A percentile compares a stretch with the other conserved stretches of the same genome.
Evolutionary conservation across 352 stramenopile species (phyloP).

Genomic region (Bremia lactucae): DNA sequence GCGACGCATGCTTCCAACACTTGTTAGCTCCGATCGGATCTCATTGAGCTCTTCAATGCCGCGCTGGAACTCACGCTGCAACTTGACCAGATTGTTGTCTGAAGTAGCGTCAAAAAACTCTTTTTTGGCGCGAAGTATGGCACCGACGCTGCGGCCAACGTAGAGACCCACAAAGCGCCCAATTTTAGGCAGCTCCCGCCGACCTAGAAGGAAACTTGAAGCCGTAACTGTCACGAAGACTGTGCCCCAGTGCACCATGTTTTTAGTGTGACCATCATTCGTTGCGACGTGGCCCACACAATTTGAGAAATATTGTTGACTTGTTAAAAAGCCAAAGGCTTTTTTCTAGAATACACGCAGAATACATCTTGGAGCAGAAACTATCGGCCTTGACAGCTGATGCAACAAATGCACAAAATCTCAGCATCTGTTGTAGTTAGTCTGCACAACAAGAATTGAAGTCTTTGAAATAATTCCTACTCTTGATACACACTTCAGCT

Average conservation of each 20-base stretch:
- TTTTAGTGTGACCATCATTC: too few species aligned
- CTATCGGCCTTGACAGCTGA: too few species aligned
- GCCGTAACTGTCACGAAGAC: constrained; percentile 58
- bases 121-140: constrained; percentile 67
- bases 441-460: too few species aligned
- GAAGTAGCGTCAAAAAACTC: constrained; percentile 79
- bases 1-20: constrained; percentile 48
- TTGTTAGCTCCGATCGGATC: constrained; percentile 67
- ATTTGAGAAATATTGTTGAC: too few species aligned
- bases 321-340: too few species aligned
- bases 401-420: too few species aligned
- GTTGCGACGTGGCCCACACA: too few species aligned
- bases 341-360: too few species aligned
- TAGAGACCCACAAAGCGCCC: constrained; percentile 48
- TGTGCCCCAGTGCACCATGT: constrained; percentile 56
- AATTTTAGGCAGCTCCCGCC: constrained; percentile 63
- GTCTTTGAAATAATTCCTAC: too few species aligned
- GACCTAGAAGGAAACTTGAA: constrained; percentile 50
- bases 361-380: too few species aligned
- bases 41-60: constrained; percentile 74
- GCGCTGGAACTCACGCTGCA: constrained; percentile 69
- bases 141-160: constrained; percentile 48
- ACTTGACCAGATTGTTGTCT: constrained; percentile 68
- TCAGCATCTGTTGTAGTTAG: too few species aligned
- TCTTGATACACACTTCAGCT: too few species aligned